Conservation (phyloP, 2,329 filamentous ascomycete genomes). For the Aspergillus piperis region DNA sequence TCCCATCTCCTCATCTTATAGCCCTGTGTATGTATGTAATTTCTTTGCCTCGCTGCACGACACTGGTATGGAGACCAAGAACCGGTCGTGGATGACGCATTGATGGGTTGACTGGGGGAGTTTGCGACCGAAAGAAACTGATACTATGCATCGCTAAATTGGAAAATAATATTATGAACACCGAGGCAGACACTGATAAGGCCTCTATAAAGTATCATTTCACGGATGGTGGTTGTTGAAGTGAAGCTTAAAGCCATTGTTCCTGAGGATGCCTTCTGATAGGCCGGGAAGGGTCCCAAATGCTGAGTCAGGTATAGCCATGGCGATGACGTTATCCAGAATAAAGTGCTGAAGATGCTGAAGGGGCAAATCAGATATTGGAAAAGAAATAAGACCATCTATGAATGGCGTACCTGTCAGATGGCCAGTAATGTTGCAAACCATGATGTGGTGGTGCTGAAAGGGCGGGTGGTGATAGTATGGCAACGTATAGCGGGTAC, state of each 20-base stretch:
- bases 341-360: too few relatives aligned
- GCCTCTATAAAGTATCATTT: too few relatives aligned
- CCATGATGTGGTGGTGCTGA: not conserved
- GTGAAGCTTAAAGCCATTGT: not conserved
- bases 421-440: not conserved
- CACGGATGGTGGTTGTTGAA: too few relatives aligned
- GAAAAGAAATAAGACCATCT: not conserved
- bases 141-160: too few relatives aligned
- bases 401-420: not conserved
- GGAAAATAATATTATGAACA: too few relatives aligned
- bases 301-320: not conserved
- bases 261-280: not conserved
- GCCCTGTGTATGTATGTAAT: too few relatives aligned
- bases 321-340: not conserved
- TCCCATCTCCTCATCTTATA: not conserved
- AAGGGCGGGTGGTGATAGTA: not conserved
- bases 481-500: not conserved
- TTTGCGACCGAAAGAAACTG: too few relatives aligned
- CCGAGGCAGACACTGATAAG: too few relatives aligned
- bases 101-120: too few relatives aligned
- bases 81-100: too few relatives aligned
- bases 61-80: too few relatives aligned
- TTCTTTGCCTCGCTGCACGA: too few relatives aligned
- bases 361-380: not conserved
- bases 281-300: not conserved